Conservation (phyloP, 108 stramenopile species). For the Fistulifera solaris region DNA sequence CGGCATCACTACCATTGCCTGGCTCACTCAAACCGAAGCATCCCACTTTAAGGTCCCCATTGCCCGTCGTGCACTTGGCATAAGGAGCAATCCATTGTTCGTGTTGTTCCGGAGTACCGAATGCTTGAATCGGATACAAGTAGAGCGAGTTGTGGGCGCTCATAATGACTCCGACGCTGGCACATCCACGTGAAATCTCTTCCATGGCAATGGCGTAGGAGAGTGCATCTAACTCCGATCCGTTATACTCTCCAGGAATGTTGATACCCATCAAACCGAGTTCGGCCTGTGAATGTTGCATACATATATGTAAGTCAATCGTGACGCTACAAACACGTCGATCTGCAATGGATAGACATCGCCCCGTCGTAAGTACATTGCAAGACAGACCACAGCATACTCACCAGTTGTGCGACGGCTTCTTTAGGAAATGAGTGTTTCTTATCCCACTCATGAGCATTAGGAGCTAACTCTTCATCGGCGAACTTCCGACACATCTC, state of each 20-base stretch:
- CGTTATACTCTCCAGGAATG: slow-evolving; percentile 63
- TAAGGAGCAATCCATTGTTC: slow-evolving; percentile 69
- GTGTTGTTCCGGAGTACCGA: slow-evolving; percentile 82
- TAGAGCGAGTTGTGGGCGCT: slow-evolving; percentile 92
- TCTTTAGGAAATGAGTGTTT: slow-evolving; percentile 70
- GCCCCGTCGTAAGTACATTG: too few species aligned
- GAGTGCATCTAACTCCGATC: slow-evolving; percentile 88
- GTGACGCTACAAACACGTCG: too few species aligned
- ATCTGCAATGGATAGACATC: too few species aligned
- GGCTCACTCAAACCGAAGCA: slow-evolving; percentile 92
- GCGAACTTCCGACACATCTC: slow-evolving; percentile 96
- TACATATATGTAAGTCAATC: too few species aligned
- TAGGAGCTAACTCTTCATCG: slow-evolving; percentile 86
- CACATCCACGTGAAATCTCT: slow-evolving; percentile 94
- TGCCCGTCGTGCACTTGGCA: slow-evolving; percentile 21
- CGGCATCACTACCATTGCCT: slow-evolving; percentile 89
- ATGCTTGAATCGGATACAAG: slow-evolving; percentile 86
- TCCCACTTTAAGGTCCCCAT: slow-evolving; percentile 14
- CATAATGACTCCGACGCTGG: slow-evolving; percentile 94
- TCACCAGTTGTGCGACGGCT: slow-evolving; percentile 45
- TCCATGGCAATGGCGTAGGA: slow-evolving; percentile 98
- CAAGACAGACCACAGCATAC: slow-evolving; percentile 1
- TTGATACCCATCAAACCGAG: slow-evolving; percentile 97
- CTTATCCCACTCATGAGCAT: slow-evolving; percentile 86
- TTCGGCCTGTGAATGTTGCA: slow-evolving; percentile 36